Base-by-base conservation (phyloP, 208 protist genomes). In the Leishmania gerbilli region DNA sequence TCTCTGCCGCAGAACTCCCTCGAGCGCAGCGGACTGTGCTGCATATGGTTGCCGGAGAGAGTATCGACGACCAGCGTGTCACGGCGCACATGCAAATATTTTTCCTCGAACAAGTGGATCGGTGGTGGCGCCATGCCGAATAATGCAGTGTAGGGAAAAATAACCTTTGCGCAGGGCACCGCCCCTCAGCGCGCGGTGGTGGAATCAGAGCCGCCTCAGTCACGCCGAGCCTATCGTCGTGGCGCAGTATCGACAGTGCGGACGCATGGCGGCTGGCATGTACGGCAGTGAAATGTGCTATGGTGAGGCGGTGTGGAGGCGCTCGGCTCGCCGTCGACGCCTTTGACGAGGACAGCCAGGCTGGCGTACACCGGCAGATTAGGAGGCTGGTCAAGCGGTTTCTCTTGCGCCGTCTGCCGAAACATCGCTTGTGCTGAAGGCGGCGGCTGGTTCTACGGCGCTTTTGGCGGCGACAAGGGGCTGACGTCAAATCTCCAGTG, bases 131-230 rank as follows among this genome's bases (percentile, higher is more conserved):
- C 89, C 4, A 80, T 96, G 13, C 40, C 72, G 5, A 67, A 80
- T 24, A 93, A 91, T 27, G 89, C 86, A 64, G 91, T 95, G 53
- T 93, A 97, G 81, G 92, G 95, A 75, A 93, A 97, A 77, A 92
- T 97, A 19, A 86, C 84, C 15, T 96, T 97, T 65, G 81, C 80
- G 0, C 91, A 90, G 58, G 86, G 79, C 17, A 37, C 90, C 93
- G 31, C 92, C 93, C 71, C 81, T 90, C 21, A 83, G 91, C 42
- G 75, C 86, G 53, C 82, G 85, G 77, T 83, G 84, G 47, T 88
- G 91, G 81, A 76, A 86, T 51, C 90, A 88, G 37, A 31, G 53
- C 6, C 79, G 80, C n/a, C 79, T 95, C 40, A 42, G 84, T 11
- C 76, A 86, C 71, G 58, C 86, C 21, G 93, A 96, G 77, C 74